phyloP scores from a whole-genome alignment of 2,329 filamentous ascomycete genomes.

The Aspergillus flavus region DNA sequence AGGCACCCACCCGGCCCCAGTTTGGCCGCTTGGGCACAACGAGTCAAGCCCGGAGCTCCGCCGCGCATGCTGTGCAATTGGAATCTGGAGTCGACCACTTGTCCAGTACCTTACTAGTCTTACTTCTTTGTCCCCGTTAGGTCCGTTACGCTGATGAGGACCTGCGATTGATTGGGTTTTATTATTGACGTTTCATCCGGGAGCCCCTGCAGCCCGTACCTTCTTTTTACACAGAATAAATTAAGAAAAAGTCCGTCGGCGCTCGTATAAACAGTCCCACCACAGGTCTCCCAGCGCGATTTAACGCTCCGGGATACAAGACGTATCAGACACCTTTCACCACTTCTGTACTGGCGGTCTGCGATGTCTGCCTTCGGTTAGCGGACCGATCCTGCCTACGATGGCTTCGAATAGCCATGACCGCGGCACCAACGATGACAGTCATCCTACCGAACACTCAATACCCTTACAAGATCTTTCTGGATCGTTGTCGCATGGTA shows the following conservation, averaged over 20 bases:
- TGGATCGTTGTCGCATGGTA: conserved; percentile 37
- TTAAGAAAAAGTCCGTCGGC: not conserved
- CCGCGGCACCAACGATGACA: conserved; percentile 31
- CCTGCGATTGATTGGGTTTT: conserved; percentile 8
- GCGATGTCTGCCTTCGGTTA: conserved; percentile 45
- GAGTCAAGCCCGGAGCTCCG: conserved; percentile 11
- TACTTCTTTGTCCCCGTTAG: not conserved
- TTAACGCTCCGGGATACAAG: not conserved
- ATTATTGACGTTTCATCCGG: conserved; percentile 7
- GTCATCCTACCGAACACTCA: conserved; percentile 47
- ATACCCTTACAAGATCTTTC: conserved; percentile 72
- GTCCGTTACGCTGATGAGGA: not conserved
- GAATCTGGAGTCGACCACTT: conserved; percentile 7
- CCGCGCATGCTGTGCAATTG: conserved; percentile 11
- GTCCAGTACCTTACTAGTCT: conserved; percentile 4
- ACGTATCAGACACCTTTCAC: conserved; percentile 7
- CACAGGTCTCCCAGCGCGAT: conserved; percentile 1
- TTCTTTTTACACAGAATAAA: not conserved
- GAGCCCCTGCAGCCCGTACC: not conserved
- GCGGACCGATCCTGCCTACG: conserved; percentile 36
- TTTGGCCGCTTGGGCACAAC: conserved; percentile 12
- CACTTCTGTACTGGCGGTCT: conserved; percentile 22
- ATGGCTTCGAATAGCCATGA: conserved; percentile 45
- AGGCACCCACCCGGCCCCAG: conserved; percentile 6
- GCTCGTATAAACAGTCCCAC: not conserved